Base-by-base conservation (phyloP, 768 basidiomycete genomes). In the Podaxis sp. region DNA sequence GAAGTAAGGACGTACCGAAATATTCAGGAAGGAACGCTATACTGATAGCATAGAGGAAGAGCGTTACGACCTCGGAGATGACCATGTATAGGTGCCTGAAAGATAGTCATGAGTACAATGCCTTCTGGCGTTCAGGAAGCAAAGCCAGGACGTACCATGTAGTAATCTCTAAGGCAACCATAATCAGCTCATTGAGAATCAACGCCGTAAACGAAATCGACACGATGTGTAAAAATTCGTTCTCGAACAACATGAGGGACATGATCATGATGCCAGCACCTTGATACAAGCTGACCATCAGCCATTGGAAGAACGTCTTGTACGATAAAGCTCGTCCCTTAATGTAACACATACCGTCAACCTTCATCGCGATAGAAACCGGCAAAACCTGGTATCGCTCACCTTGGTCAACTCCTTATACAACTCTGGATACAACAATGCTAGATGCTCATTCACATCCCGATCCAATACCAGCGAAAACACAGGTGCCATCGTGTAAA, bases 221-320 rank as follows among this genome's bases (percentile, higher is more conserved):
- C 33, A 99, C 97, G 64, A 99, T 98, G 72, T 98, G 97, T 67
- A 98, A 75, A 75, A 98, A 98, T 70, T 99, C 96, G 57, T 85
- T 96, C 76, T 99, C 97, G 73, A 98, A 99, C 1, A 99, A 84
- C 7, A 96, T 85, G 22, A 99, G 86, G 0, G 94, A 97, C 80
- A 96, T 87, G 70, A 99, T 93, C 97, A 99, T 99, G 75, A 99
- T 99, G 3, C 94, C 94, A 43, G 93, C 93, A 90, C 96, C 96
- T 85, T 99, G 97, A 75, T 98, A 99, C 53, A 98, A 79, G 70
- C 94, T 96, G 71, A 98, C 94, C 87, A 96, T 93, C 64, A 95
- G 76, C 97, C 97, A 99, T 64, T 90, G 85, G 79, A 98, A 98
- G 79, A 99, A 99, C 0, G 97, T 99, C 81, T 97, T 98, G 80